These are phyloP conservation scores for Umbelopsis vinacea DNA, from an alignment of 192 early-diverging fungal genomes.

Conservation along the genomic window DNA sequence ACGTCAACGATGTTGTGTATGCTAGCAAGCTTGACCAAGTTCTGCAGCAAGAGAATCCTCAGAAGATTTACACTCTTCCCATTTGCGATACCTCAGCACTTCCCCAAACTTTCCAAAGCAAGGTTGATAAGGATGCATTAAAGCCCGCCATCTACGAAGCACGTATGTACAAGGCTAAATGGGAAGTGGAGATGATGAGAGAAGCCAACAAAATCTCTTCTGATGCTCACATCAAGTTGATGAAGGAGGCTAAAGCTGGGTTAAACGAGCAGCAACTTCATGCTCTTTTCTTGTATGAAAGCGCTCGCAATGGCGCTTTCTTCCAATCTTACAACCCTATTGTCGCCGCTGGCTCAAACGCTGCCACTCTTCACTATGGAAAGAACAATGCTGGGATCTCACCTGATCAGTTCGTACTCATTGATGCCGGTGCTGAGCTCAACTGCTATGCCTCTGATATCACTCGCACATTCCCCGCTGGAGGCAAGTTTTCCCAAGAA, in stretches of 20 bases:
- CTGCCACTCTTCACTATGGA: slow-evolving; percentile 83
- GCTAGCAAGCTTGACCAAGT: slow-evolving; percentile 54
- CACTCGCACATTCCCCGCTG: slow-evolving; percentile 86
- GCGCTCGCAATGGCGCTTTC: slow-evolving; percentile 64
- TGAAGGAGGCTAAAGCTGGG: slow-evolving; percentile 67
- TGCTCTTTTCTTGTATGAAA: slow-evolving; percentile 79
- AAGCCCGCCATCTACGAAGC: slow-evolving; percentile 73
- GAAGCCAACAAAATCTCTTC: slow-evolving; percentile 74
- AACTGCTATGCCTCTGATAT: slow-evolving; percentile 89
- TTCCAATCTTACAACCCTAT: slow-evolving; percentile 88
- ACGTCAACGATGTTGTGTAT: slow-evolving; percentile 73
- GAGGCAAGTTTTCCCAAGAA: slow-evolving; percentile 71
- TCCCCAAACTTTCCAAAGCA: slow-evolving; percentile 37
- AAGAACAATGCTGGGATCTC: slow-evolving; percentile 69
- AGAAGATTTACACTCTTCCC: slow-evolving; percentile 47
- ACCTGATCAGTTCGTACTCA: slow-evolving; percentile 63
- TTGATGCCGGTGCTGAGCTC: slow-evolving; percentile 86
- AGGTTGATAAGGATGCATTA: slow-evolving; percentile 45
- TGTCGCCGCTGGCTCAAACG: slow-evolving; percentile 77
- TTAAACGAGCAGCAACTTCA: slow-evolving; percentile 77
- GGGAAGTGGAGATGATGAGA: slow-evolving; percentile 81
- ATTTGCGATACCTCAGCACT: slow-evolving; percentile 22
- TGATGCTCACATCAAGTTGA: slow-evolving; percentile 77
- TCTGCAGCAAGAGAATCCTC: slow-evolving; percentile 47
- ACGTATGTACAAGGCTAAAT: slow-evolving; percentile 77